Base-by-base conservation (phyloP, 2,329 filamentous ascomycete genomes). In the Cladophialophora chaetospira region DNA sequence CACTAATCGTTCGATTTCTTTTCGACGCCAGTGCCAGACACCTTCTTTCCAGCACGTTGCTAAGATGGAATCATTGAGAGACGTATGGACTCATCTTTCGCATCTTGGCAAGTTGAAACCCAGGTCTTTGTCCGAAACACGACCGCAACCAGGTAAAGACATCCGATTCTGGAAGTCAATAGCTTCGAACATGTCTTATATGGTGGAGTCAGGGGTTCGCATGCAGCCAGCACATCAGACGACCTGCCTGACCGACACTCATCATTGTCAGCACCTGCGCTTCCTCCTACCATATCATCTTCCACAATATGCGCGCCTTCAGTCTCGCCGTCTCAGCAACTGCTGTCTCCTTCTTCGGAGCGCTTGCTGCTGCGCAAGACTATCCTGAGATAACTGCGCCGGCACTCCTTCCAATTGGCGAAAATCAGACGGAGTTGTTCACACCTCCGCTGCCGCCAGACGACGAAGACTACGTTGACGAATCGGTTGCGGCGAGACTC, bases 401-500 rank as follows among this genome's bases (percentile, higher is more conserved):
- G 3, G 25, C 36, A 2, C 26, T 51, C 5, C 17, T 23, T 5
- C 48, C 36, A 3, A 13, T 28, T 5, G 42, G 17, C 26, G 36
- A 51, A 5, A 28, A 21, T 15, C 23, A 51, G 3, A 21, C 28
- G n/a, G 8, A 19, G 17, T 19, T 28, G 15, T 29, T 23, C n/a
- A 53, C 50, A 3, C 35, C 51, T 25, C 15, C 28, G n/a, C 23
- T 54, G 25, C 35, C 35, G 25, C 35, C 33, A 21, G 43, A 49
- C 28, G 21, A 54, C 15, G 31, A 48, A 26, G 50, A 47, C 26
- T 47, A 47, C 35, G 23, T 51, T 25, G 36, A 35, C 29, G 36
- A 35, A 8, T 35, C 36, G 15, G 42, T 49, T 5, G 31, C 15
- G 1, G 46, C 53, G 10, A 38, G 36, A 8, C n/a, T 49, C 5